Evolutionary conservation across 768 basidiomycete species (phyloP).

Genomic region (Galerina sulciceps): DNA sequence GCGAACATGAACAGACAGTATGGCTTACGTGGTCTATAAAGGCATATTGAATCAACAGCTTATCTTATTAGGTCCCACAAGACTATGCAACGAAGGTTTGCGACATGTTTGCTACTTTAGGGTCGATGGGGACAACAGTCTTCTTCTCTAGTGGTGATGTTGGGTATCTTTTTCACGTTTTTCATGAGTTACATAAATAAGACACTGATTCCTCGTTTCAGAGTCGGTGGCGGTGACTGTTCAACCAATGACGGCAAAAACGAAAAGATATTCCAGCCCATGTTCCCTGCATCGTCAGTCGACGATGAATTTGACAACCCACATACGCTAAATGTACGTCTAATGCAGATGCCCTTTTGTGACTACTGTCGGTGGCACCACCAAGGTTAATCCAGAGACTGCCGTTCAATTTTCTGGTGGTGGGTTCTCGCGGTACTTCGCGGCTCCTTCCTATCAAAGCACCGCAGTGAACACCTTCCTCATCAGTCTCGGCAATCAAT

Average conservation of each 20-base stretch:
- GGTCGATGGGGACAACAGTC: constrained; percentile 58
- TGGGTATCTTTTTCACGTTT: constrained; percentile 36
- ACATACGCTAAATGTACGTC: constrained; percentile 8
- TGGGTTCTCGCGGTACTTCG: constrained; percentile 67
- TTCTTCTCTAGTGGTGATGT: constrained; percentile 70
- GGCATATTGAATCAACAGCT: neutral
- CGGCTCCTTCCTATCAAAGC: constrained; percentile 55
- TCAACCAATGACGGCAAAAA: constrained; percentile 45
- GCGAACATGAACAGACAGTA: constrained; percentile 56
- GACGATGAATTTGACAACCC: neutral
- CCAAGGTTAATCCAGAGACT: constrained; percentile 59
- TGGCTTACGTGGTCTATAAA: constrained; percentile 27
- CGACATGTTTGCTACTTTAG: constrained; percentile 64
- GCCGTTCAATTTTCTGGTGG: constrained; percentile 69
- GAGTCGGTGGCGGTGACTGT: constrained; percentile 67
- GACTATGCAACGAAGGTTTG: constrained; percentile 66
- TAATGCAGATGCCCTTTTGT: constrained; percentile 61
- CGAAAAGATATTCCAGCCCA: constrained; percentile 53
- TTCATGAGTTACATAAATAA: neutral
- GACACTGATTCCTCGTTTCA: constrained; percentile 14
- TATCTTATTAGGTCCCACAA: constrained; percentile 45
- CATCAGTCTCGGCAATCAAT: constrained; percentile 46
- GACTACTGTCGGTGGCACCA: constrained; percentile 71
- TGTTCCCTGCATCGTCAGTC: constrained; percentile 53
- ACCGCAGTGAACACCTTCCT: constrained; percentile 51